Base-by-base conservation (phyloP, 2,329 filamentous ascomycete species). In the Paramyrothecium sp. region DNA sequence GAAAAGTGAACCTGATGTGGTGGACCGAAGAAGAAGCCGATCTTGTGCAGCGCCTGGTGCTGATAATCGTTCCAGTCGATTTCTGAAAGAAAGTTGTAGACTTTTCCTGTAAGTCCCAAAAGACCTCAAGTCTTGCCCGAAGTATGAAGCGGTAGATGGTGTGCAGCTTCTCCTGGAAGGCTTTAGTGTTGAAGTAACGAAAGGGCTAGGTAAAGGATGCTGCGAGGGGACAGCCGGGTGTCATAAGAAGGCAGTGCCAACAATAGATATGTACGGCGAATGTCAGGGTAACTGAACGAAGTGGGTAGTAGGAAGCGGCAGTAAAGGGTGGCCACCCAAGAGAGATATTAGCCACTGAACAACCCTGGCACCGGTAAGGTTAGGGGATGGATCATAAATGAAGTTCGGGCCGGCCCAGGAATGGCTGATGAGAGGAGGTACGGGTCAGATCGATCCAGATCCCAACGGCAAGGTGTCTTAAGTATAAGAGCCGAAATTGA, bases 321-420 rank as follows among this genome's bases (percentile, higher is more conserved):
- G 51, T 16, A 34, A 34, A 11, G 26, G 3, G 38, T 44, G 38
- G 38, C 38, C 38, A 44, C 38, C 38, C 38, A 44, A 44, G 38
- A 33, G 30, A 53, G 51, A 53, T 53, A 53, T 41, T 51, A 71
- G 72, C 71, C 57, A 57, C 56, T 55, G 51, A 56, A 54, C 47
- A 30, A 53, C 55, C 59, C 59, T 54, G 56, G 52, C 51, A 33
- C 17, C 20, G 54, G 33, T 50, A 57, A 54, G 54, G 53, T 54
- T 56, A 61, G 57, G 54, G 54, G 46, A 55, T 54, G 49, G 38
- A 44, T 44, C 38, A 19, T 44, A 44, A 44, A 44, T 44, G 38
- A 44, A 44, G 38, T 44, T 7, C 38, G 38, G 38, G 38, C 38
- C 38, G 38, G 38, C 38, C 38, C 38, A 44, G 38, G 38, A 44